Conservation (phyloP, 495 filamentous ascomycete species). For the Baudoinia panamericana region DNA sequence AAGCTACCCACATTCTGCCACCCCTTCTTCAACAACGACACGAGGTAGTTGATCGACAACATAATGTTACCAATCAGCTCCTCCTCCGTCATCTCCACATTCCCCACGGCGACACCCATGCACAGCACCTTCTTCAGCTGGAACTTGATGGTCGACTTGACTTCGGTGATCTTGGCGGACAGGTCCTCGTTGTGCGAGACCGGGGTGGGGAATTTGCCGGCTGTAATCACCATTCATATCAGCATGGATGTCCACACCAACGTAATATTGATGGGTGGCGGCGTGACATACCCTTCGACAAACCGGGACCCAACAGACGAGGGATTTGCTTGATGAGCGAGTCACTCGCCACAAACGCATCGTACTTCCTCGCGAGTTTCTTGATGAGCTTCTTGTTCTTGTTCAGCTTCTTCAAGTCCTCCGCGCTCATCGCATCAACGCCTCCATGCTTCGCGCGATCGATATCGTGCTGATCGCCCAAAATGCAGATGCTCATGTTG, state of each 20-base stretch:
- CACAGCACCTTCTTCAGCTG: slow-evolving; percentile 99
- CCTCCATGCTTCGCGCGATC: slow-evolving; percentile 97
- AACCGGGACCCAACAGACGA: slow-evolving; percentile 95
- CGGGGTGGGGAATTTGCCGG: slow-evolving; percentile 98
- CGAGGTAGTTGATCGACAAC: slow-evolving; percentile 98
- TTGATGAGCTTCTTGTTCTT: slow-evolving; percentile 99
- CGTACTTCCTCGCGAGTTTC: slow-evolving; percentile 99
- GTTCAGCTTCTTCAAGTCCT: slow-evolving; percentile 99
- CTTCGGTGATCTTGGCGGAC: slow-evolving; percentile 83
- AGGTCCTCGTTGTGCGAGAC: slow-evolving; percentile 93
- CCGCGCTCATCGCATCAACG: slow-evolving; percentile 90
- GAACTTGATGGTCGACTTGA: slow-evolving; percentile 99
- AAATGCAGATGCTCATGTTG: slow-evolving; percentile 88
- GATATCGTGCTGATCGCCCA: slow-evolving; percentile 99
- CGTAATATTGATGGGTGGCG: no score
- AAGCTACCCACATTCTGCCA: slow-evolving; percentile 99
- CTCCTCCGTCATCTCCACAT: slow-evolving; percentile 94
- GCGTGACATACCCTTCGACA: slow-evolving; percentile 85
- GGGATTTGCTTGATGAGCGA: slow-evolving; percentile 97
- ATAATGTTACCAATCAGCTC: slow-evolving; percentile 93
- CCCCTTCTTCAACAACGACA: slow-evolving; percentile 97
- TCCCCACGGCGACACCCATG: slow-evolving; percentile 96
- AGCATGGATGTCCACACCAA: no score
- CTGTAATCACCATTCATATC: slow-evolving; percentile 34
- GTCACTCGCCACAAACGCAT: slow-evolving; percentile 95